Evolutionary conservation across 352 stramenopile genomes (phyloP).

Genomic region (Pythium scleroteichum): DNA sequence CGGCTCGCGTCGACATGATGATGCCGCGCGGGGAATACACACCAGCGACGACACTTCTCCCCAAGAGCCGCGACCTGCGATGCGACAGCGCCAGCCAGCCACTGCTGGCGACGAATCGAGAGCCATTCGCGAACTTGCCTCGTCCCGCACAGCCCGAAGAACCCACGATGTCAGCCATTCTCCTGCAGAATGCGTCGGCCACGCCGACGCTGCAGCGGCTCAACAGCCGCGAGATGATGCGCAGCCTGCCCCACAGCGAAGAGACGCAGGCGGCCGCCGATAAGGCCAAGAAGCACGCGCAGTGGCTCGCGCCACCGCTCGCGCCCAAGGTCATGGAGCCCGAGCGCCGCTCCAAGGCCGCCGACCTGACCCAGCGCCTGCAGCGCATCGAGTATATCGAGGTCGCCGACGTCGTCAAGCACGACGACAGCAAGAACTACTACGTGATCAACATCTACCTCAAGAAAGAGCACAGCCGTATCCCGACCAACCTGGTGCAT

Average conservation of each 20-base stretch:
- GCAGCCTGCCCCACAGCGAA: slow-evolving; percentile 27
- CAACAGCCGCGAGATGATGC: slow-evolving; percentile 26
- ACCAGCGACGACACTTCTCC: neutral
- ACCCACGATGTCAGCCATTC: slow-evolving; percentile 12
- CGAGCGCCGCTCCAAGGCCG: slow-evolving; percentile 18
- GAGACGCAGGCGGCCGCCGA: slow-evolving; percentile 18
- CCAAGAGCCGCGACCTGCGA: neutral
- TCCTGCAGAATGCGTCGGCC: neutral
- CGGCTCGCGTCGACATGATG: neutral
- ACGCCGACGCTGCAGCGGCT: slow-evolving; percentile 23
- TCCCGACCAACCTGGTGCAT: slow-evolving; percentile 31
- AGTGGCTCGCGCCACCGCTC: slow-evolving; percentile 37
- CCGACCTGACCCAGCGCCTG: slow-evolving; percentile 16
- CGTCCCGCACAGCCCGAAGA: slow-evolving; percentile 1
- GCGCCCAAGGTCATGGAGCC: slow-evolving; percentile 32
- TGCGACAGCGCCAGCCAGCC: neutral
- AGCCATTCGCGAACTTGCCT: slow-evolving; percentile 16
- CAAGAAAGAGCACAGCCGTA: slow-evolving; percentile 52
- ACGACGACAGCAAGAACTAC: slow-evolving; percentile 28
- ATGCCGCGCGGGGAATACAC: too few relatives aligned
- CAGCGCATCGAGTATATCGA: slow-evolving; percentile 38
- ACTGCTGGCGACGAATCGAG: neutral
- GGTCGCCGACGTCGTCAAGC: slow-evolving; percentile 27
- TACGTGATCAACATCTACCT: slow-evolving; percentile 59
- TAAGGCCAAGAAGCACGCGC: slow-evolving; percentile 15